Evolutionary conservation across 2,329 filamentous ascomycete genomes (phyloP), one percentile per base, ranked within the genome.

Genomic region (Hymenoscyphus albidus): DNA sequence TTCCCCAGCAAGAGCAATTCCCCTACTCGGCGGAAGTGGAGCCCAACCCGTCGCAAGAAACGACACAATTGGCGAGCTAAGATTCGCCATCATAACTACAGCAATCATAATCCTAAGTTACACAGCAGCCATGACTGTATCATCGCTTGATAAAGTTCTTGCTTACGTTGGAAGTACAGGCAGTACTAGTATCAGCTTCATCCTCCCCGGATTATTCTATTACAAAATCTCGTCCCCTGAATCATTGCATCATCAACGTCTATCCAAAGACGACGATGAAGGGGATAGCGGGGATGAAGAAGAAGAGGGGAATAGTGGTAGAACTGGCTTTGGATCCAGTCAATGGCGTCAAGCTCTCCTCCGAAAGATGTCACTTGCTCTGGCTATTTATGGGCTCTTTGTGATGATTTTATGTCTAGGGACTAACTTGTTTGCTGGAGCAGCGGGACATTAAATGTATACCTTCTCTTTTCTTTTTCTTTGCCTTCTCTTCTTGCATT

Each of bases 151-250:
- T 75, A 89, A 91, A 58, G 93, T 99, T 0, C 83, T 99, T 0
- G 94, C 95, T 0, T 99, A 97, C 71, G 95, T 99, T 12, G 95
- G 95, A 44, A 93, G 90, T 71, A 99, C 95, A 0, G 95, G 95
- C 62, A 94, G 90, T 61, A 99, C 95, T 0, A 92, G 92, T 67
- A 99, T 99, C 72, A 96, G 92, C 67, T 99, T 99, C 76, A 98
- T 99, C 69, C 83, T 99, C 0, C 95, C 95, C 0, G 95, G 95
- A 0, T 79, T 99, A 3, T 99, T 99, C 77, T 99, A 98, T 78
- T 99, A 98, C 80, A 98, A 98, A 78, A 98, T 99, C 66, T 96
- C 92, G 13, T 88, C 92, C 31, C 95, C 95, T 0, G 90, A 97
- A 63, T 94, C 91, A 56, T 84, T 88, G 35, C 87, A 94, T 68